Evolutionary conservation across 768 basidiomycete genomes (phyloP).

Genomic region (Hysterangium stoloniferum): DNA sequence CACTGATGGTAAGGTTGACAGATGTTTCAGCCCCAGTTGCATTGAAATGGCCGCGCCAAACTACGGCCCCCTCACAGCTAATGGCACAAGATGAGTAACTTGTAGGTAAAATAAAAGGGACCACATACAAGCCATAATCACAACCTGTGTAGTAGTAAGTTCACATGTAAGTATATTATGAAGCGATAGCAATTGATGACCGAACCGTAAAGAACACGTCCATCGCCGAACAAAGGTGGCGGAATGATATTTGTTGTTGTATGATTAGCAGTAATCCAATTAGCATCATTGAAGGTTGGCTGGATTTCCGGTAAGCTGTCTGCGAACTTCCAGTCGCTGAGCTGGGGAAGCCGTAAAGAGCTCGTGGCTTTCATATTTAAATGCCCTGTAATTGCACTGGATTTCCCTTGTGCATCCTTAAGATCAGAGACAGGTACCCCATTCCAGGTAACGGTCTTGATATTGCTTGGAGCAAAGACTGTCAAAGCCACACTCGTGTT

Average conservation of each 20-base stretch:
- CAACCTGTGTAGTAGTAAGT: slow-evolving; percentile 28
- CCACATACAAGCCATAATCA: slow-evolving; percentile 74
- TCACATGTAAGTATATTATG: not conserved
- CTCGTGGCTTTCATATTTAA: slow-evolving; percentile 21
- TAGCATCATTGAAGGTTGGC: slow-evolving; percentile 47
- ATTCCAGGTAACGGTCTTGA: slow-evolving; percentile 65
- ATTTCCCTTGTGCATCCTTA: not conserved
- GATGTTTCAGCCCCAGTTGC: slow-evolving; percentile 52
- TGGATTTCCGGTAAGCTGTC: slow-evolving; percentile 70
- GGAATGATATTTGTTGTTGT: slow-evolving; percentile 67
- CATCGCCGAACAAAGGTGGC: slow-evolving; percentile 66
- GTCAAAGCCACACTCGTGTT: slow-evolving; percentile 49
- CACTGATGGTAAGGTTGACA: slow-evolving; percentile 53
- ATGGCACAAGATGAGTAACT: slow-evolving; percentile 9
- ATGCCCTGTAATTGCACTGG: slow-evolving; percentile 43
- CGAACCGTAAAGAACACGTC: slow-evolving; percentile 63
- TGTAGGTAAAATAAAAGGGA: not conserved
- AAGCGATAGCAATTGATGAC: not conserved
- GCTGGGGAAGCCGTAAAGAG: slow-evolving; percentile 16
- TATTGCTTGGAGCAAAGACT: slow-evolving; percentile 50
- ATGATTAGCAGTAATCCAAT: slow-evolving; percentile 62
- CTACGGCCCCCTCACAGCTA: slow-evolving; percentile 75
- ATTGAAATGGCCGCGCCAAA: slow-evolving; percentile 78
- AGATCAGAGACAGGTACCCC: slow-evolving; percentile 32
- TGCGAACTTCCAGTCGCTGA: slow-evolving; percentile 66